These are phyloP conservation scores for Choiromyces venosus DNA, from an alignment of 495 filamentous ascomycete species.

Conservation along the genomic window DNA sequence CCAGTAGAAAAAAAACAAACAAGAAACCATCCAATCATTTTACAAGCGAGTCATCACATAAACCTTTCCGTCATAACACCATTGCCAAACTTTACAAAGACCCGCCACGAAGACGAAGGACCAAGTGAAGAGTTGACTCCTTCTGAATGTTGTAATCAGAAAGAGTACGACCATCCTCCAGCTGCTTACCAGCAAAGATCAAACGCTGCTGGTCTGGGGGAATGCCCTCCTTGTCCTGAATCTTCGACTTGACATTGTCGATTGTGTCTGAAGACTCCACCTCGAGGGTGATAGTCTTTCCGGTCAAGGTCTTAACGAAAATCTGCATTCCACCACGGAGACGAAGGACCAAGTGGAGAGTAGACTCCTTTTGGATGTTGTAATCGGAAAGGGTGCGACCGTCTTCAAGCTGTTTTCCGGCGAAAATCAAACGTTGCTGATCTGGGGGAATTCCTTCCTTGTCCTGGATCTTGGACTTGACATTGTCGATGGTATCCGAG, in stretches of 20 bases:
- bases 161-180: conserved; percentile 79
- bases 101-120: conserved; percentile 93
- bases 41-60: conserved; percentile 95
- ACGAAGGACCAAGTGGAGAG: conserved; percentile 90
- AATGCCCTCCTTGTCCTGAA: conserved; percentile 74
- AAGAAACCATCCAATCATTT: conserved; percentile 58
- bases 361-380: conserved; percentile 99
- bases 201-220: conserved; percentile 78
- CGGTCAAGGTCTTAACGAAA: conserved; percentile 85
- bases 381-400: conserved; percentile 88
- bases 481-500: conserved; percentile 88
- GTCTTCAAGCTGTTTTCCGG: conserved; percentile 56
- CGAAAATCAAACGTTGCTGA: conserved; percentile 52
- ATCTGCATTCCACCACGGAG: conserved; percentile 87
- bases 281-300: conserved; percentile 97
- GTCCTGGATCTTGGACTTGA: conserved; percentile 87
- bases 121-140: conserved; percentile 94
- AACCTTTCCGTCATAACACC: conserved; percentile 62
- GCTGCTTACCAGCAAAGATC: conserved; percentile 88
- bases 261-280: conserved; percentile 66
- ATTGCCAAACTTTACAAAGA: background rate
- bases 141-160: conserved; percentile 99
- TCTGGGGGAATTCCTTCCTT: conserved; percentile 75
- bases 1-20: background rate
- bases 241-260: conserved; percentile 75